These are phyloP conservation scores for Leccinum sublutescens DNA, from an alignment of 768 basidiomycete species.

Conservation along the genomic window DNA sequence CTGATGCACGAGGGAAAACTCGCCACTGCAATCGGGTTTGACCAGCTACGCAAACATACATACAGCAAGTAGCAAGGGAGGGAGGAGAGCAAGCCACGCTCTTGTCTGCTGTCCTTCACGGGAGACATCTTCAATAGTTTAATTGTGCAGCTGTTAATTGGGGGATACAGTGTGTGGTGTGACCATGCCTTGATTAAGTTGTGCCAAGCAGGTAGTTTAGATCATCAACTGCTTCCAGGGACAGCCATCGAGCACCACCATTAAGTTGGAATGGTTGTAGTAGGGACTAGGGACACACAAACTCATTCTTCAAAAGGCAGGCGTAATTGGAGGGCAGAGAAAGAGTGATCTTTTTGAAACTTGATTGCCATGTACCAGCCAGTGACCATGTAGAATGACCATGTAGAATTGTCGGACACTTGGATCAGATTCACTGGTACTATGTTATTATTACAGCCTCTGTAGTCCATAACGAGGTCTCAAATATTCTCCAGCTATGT, in stretches of 20 bases:
- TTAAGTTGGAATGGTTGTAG: too few species aligned
- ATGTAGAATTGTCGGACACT: background rate
- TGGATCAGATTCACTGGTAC: background rate
- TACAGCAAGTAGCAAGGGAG: conserved; percentile 4
- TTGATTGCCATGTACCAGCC: background rate
- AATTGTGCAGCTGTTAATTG: too few species aligned
- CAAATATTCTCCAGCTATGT: background rate
- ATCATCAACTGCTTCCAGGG: too few species aligned
- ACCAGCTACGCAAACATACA: background rate
- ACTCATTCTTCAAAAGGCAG: too few species aligned
- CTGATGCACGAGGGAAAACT: background rate
- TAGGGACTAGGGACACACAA: too few species aligned
- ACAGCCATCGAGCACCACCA: too few species aligned
- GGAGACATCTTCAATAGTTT: too few species aligned
- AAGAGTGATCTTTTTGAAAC: background rate
- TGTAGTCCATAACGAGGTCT: background rate
- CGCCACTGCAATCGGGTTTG: fast-evolving
- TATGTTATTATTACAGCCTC: background rate
- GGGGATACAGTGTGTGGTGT: too few species aligned
- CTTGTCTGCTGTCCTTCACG: background rate
- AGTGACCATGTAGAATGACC: background rate
- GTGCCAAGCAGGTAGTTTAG: too few species aligned
- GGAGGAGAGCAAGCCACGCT: background rate
- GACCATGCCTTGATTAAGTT: too few species aligned
- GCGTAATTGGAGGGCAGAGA: background rate